These are phyloP conservation scores for Chamaecrista fasciculata DNA, from an alignment of 306 rosid species.

Conservation along the genomic window DNA sequence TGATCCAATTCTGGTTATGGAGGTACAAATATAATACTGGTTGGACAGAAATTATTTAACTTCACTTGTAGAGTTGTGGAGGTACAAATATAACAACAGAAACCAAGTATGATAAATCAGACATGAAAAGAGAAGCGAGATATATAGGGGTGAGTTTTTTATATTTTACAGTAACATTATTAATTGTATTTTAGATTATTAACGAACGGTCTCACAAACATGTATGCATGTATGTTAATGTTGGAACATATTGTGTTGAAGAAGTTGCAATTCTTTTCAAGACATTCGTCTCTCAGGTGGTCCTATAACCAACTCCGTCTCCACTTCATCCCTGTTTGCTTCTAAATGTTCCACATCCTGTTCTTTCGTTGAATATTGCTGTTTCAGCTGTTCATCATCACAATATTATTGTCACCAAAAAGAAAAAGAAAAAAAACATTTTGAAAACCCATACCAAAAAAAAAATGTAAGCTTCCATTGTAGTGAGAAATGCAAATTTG, in stretches of 20 bases:
- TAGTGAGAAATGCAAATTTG: no score
- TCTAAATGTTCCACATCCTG: not conserved
- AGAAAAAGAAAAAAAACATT: no score
- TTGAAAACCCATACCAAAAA: no score
- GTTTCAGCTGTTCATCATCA: conserved; percentile 18
- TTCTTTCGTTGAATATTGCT: not conserved
- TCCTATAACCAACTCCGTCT: conserved; percentile 77
- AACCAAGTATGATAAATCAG: not conserved
- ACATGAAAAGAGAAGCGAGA: not conserved
- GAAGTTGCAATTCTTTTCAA: no score
- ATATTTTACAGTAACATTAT: not conserved
- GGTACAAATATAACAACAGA: not conserved
- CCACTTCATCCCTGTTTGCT: conserved; percentile 47
- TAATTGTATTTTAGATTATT: not conserved
- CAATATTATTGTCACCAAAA: conserved; percentile 28
- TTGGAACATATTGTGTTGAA: not conserved
- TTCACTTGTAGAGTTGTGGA: not conserved
- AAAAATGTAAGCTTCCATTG: no score
- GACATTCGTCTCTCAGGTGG: conserved; percentile 44
- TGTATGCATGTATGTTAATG: not conserved
- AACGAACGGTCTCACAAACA: not conserved
- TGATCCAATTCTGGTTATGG: no score
- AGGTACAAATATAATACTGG: no score
- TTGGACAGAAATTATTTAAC: not conserved
- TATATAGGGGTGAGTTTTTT: not conserved